These are phyloP conservation scores for Mycena latifolia DNA, from an alignment of 768 basidiomycete genomes.

Conservation along the genomic window DNA sequence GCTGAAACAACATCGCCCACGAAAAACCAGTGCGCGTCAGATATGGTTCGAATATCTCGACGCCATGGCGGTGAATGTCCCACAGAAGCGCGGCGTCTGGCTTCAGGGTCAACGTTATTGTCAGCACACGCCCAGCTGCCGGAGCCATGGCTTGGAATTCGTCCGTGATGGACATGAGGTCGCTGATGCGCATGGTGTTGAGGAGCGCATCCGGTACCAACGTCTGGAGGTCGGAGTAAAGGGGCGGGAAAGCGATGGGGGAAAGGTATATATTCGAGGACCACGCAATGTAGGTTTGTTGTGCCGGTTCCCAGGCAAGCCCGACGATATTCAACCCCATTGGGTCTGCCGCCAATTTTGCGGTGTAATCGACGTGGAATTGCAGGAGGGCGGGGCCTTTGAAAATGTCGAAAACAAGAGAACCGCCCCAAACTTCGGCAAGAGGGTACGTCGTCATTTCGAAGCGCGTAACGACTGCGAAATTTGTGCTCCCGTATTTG, in stretches of 20 bases:
- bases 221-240: conserved; percentile 27
- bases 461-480: conserved; percentile 39
- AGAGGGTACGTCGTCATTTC: conserved; percentile 36
- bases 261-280: conserved; percentile 33
- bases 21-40: conserved; percentile 30
- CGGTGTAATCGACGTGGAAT: conserved; percentile 30
- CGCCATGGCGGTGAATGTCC: conserved; percentile 31
- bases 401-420: conserved; percentile 29
- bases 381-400: conserved; percentile 32
- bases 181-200: conserved; percentile 34
- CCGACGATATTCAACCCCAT: conserved; percentile 32
- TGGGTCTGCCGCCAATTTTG: conserved; percentile 27
- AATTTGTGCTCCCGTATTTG: conserved; percentile 40
- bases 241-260: conserved; percentile 29
- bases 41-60: conserved; percentile 31
- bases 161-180: conserved; percentile 29
- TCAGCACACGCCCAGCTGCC: conserved; percentile 27
- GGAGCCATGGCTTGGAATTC: conserved; percentile 33
- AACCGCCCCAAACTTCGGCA: conserved; percentile 34
- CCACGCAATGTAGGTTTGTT: conserved; percentile 34
- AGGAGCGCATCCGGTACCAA: conserved; percentile 23
- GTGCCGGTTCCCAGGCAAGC: conserved; percentile 29
- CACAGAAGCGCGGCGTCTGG: conserved; percentile 31
- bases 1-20: conserved; percentile 30
- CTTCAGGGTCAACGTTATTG: conserved; percentile 35